These are phyloP conservation scores for Xanthoceras sorbifolium DNA, from an alignment of 345 rosid species.

Conservation along the genomic window DNA sequence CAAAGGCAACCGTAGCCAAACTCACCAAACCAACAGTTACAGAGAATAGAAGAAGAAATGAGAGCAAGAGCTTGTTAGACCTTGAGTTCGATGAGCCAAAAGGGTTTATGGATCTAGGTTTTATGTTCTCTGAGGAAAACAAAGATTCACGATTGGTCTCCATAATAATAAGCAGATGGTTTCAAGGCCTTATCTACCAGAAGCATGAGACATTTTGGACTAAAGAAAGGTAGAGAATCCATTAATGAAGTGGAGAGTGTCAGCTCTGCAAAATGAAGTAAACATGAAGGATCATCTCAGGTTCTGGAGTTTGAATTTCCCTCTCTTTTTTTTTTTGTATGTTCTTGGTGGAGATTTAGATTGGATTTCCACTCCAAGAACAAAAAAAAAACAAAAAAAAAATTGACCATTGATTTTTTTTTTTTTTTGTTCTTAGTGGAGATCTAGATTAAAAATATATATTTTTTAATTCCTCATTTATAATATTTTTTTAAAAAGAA, in stretches of 20 bases:
- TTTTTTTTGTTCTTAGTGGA: too few relatives aligned
- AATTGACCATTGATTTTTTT: too few relatives aligned
- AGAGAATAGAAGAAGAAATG: slow-evolving; percentile 22
- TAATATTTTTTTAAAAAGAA: too few relatives aligned
- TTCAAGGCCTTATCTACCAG: slow-evolving; percentile 62
- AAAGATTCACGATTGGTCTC: slow-evolving; percentile 50
- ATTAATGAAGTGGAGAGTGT: slow-evolving; percentile 45
- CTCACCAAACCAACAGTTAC: slow-evolving; percentile 1
- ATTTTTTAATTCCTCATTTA: too few relatives aligned
- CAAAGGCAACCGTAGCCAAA: background rate
- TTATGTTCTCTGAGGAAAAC: slow-evolving; percentile 68
- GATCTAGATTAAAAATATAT: too few relatives aligned
- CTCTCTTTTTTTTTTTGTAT: too few relatives aligned
- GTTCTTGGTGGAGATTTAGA: too few relatives aligned
- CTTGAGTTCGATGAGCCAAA: slow-evolving; percentile 65
- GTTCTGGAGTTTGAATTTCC: too few relatives aligned
- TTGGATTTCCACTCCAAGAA: too few relatives aligned
- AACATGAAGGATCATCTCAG: slow-evolving; percentile 59
- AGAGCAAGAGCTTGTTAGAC: slow-evolving; percentile 61
- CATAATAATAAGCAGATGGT: slow-evolving; percentile 27
- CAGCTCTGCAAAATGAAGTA: slow-evolving; percentile 38
- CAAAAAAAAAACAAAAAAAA: too few relatives aligned
- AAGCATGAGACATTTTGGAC: slow-evolving; percentile 53
- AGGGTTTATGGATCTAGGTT: slow-evolving; percentile 82
- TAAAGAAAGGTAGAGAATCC: slow-evolving; percentile 34